A percentile compares a stretch with the other conserved stretches of the same genome.
phyloP scores from a whole-genome alignment of 208 protist genomes.

The Trypanosoma boissoni region DNA sequence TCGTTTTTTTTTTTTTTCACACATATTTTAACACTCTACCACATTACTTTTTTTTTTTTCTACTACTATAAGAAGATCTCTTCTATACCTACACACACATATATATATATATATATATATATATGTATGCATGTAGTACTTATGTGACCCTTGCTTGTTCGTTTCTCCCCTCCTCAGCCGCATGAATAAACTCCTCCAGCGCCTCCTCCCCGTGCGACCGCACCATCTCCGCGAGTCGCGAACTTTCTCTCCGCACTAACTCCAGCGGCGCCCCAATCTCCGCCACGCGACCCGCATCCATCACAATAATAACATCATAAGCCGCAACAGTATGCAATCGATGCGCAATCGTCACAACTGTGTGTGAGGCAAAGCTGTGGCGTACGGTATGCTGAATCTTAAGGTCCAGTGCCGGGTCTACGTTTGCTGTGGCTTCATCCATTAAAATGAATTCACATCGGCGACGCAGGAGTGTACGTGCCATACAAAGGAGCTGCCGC shows the following conservation, averaged over 20 bases:
- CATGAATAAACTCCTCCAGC: constrained; percentile 16
- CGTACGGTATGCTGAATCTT: constrained; percentile 38
- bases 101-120: not conserved
- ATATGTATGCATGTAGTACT: constrained; percentile 2
- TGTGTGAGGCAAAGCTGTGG: constrained; percentile 49
- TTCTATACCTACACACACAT: not conserved
- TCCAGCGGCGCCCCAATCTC: constrained; percentile 53
- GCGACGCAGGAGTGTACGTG: constrained; percentile 22
- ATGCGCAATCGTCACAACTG: constrained; percentile 66
- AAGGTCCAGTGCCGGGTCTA: constrained; percentile 25
- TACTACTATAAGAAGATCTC: not conserved
- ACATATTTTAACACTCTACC: not conserved
- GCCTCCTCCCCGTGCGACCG: constrained; percentile 11
- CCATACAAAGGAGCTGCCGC: constrained; percentile 30
- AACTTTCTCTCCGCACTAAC: constrained; percentile 32
- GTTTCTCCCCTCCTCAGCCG: not conserved
- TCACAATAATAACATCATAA: constrained; percentile 53
- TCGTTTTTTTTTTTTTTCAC: not conserved
- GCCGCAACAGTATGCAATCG: constrained; percentile 57
- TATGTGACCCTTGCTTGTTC: not conserved
- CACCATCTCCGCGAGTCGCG: constrained; percentile 26
- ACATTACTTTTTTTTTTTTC: not conserved
- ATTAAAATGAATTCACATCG: constrained; percentile 26
- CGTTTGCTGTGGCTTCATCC: constrained; percentile 31
- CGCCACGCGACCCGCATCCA: constrained; percentile 41